These are phyloP conservation scores for Fonsecaea erecta DNA, from an alignment of 2,329 filamentous ascomycete species.

Conservation along the genomic window DNA sequence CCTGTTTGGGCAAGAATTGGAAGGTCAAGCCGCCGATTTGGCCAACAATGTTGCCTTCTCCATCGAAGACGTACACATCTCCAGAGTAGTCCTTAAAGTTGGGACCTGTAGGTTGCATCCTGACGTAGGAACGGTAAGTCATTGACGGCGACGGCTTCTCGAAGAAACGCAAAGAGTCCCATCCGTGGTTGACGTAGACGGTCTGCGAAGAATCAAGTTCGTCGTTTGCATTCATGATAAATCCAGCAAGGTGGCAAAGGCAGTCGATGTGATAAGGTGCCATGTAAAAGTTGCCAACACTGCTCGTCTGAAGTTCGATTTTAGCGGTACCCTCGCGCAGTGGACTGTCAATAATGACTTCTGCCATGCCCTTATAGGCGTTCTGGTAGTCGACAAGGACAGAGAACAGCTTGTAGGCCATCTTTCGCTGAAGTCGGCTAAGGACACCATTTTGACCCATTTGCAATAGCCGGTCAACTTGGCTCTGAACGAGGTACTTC, in stretches of 20 bases:
- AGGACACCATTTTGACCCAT: slow-evolving; percentile 8
- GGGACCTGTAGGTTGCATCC: slow-evolving; percentile 39
- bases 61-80: slow-evolving; percentile 63
- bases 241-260: slow-evolving; percentile 45
- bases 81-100: slow-evolving; percentile 47
- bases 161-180: slow-evolving; percentile 41
- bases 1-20: slow-evolving; percentile 4
- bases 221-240: slow-evolving; percentile 45
- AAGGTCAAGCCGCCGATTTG: slow-evolving; percentile 52
- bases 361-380: slow-evolving; percentile 42
- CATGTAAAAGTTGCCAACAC: slow-evolving; percentile 34
- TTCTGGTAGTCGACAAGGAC: slow-evolving; percentile 41
- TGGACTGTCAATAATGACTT: slow-evolving; percentile 42
- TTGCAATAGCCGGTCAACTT: slow-evolving; percentile 31
- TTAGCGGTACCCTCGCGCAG: slow-evolving; percentile 41
- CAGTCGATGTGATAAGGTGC: slow-evolving; percentile 44
- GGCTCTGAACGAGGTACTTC: slow-evolving; percentile 36
- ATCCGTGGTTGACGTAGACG: slow-evolving; percentile 46
- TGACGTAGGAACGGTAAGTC: slow-evolving; percentile 41
- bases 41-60: slow-evolving; percentile 58
- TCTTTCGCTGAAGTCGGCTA: slow-evolving; percentile 26
- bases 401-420: slow-evolving; percentile 43
- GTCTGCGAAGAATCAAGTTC: slow-evolving; percentile 32
- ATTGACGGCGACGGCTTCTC: slow-evolving; percentile 35
- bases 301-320: slow-evolving; percentile 37